phyloP scores from a whole-genome alignment of 306 rosid species.

The Abrus pulchellus region DNA sequence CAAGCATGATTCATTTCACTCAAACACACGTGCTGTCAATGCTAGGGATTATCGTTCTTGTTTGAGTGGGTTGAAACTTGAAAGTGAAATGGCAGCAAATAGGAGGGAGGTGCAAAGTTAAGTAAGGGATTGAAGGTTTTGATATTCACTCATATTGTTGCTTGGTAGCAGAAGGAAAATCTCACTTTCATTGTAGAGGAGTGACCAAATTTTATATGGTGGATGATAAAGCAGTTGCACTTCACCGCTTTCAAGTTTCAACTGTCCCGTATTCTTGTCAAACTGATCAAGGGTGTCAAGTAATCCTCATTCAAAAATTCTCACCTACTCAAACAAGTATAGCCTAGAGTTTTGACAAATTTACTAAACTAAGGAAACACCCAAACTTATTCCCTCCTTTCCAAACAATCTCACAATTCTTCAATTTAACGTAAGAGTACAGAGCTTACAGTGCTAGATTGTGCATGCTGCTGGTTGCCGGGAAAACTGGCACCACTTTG shows the following conservation, averaged over 20 bases:
- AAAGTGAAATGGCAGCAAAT: conserved; percentile 17
- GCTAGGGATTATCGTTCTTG: background rate
- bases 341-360: conserved; percentile 1
- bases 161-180: conserved; percentile 15
- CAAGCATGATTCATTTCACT: background rate
- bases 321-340: conserved; percentile 29
- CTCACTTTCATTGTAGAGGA: conserved; percentile 24
- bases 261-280: background rate
- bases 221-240: conserved; percentile 12
- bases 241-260: conserved; percentile 31
- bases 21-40: background rate
- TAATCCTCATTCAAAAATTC: conserved; percentile 1
- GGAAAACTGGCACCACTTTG: conserved; percentile 48
- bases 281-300: background rate
- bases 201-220: background rate
- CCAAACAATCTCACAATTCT: conserved; percentile 7
- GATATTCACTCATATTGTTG: conserved; percentile 1
- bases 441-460: conserved; percentile 55
- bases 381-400: background rate
- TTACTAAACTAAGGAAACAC: conserved; percentile 20
- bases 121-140: background rate
- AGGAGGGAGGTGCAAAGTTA: background rate
- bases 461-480: conserved; percentile 56
- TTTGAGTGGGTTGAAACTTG: conserved; percentile 10
- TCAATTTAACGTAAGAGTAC: background rate